Evolutionary conservation across 2,329 filamentous ascomycete species (phyloP).

Genomic region (Colletotrichum horii): DNA sequence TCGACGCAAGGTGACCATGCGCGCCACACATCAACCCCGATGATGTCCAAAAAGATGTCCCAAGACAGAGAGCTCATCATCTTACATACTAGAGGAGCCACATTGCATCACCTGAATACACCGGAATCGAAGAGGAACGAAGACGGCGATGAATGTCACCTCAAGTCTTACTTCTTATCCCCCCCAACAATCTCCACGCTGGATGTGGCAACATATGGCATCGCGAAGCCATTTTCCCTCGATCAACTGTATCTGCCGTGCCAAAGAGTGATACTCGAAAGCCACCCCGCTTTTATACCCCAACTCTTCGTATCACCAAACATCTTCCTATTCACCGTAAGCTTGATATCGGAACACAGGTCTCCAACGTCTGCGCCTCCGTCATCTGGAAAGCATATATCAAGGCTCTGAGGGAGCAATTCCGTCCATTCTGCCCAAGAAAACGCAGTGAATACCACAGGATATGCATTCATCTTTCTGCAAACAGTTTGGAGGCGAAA

Average conservation of each 20-base stretch:
- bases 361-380: fast-evolving
- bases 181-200: fast-evolving
- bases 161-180: fast-evolving
- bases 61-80: too few species aligned
- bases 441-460: too few species aligned
- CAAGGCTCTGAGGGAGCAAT: neutral
- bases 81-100: neutral
- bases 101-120: neutral
- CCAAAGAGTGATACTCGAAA: neutral
- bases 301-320: neutral
- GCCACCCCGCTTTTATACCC: neutral
- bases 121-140: neutral
- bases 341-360: neutral
- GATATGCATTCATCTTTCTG: too few species aligned
- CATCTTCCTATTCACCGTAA: fast-evolving
- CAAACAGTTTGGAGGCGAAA: too few species aligned
- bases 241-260: too few species aligned
- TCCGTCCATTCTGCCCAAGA: neutral
- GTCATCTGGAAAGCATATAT: neutral
- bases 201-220: fast-evolving
- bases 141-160: fast-evolving
- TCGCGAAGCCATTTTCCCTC: neutral
- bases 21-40: too few species aligned
- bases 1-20: too few species aligned
- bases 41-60: neutral